Base-by-base conservation (phyloP, 495 filamentous ascomycete genomes). In the Amphirosellinia nigrospora region DNA sequence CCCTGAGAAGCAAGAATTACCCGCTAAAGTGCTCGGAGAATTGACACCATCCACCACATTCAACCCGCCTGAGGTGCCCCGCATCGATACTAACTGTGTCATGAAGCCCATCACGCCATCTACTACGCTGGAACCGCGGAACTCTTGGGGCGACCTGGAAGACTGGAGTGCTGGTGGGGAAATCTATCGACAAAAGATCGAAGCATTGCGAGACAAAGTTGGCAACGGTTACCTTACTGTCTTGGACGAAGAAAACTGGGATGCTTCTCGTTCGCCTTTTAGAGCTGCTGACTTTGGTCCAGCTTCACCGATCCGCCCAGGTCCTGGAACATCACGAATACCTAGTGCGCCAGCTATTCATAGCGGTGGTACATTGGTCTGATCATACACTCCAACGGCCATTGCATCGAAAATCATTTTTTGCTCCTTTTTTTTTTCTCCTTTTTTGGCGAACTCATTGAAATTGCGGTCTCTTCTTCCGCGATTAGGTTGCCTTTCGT, bases 181-280 rank as follows among this genome's bases (percentile, higher is more conserved):
- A 74, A 82, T 93, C 7, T 97, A 95, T 78, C 88, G 89, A 46
- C 91, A 91, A 78, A 94, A 94, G 73, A 88, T 98, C 58, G 93
- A 96, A 78, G 91, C 91, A 15, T 81, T 97, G 21, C 91, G 92
- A 50, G 90, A 90, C 72, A 93, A 97, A 70, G 89, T 96, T 61
- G 92, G 93, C 43, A 91, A 88, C 70, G 90, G 89, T 59, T 99
- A 96, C 87, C 85, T 98, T 38, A 93, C 89, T 69, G 92, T 93
- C 6, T 85, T 98, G 55, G 90, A 89, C 67, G 96, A 97, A 71
- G 91, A 93, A 74, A 84, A 86, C n/a, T 87, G 86, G 85, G 84
- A 87, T 72, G 61, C 78, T 10, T 75, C 79, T 46, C 78, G 78
- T 43, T 75, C 78, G 23, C 63, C 79, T 19, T 83, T 80, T 50